A percentile compares a stretch with the other conserved stretches of the same genome.
These are phyloP conservation scores for Amanita phalloides DNA, from an alignment of 768 basidiomycete genomes.

Conservation along the genomic window DNA sequence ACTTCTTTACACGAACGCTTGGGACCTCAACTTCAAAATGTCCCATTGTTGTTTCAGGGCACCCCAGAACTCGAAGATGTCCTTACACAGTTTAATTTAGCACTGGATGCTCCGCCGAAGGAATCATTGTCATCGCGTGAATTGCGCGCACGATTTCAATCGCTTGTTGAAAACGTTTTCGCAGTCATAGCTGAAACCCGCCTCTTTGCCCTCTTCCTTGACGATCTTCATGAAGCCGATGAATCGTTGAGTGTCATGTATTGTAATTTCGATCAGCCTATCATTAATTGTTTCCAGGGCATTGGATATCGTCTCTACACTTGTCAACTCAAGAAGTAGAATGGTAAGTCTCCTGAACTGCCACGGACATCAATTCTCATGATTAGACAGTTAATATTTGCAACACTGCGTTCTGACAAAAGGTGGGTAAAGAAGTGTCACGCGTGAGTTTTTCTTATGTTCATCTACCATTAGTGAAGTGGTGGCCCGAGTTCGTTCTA, in stretches of 20 bases:
- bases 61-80: constrained; percentile 62
- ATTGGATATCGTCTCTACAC: constrained; percentile 51
- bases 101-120: constrained; percentile 32
- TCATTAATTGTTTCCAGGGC: constrained; percentile 27
- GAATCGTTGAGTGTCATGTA: constrained; percentile 34
- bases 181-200: constrained; percentile 58
- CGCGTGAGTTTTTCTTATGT: neutral
- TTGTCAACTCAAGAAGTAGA: constrained; percentile 54
- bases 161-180: constrained; percentile 61
- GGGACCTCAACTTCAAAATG: constrained; percentile 61
- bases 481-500: constrained; percentile 38
- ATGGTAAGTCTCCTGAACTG: constrained; percentile 32
- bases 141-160: constrained; percentile 60
- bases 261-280: constrained; percentile 2
- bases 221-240: constrained; percentile 69
- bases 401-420: constrained; percentile 48
- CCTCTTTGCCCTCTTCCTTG: constrained; percentile 60
- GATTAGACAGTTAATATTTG: constrained; percentile 44
- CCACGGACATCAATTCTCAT: constrained; percentile 1
- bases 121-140: constrained; percentile 49
- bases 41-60: constrained; percentile 61
- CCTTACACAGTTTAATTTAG: constrained; percentile 42
- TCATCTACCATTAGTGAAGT: constrained; percentile 21
- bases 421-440: constrained; percentile 23
- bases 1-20: constrained; percentile 43